Conservation (phyloP, 345 rosid genomes). For the Dipteronia dyeriana region DNA sequence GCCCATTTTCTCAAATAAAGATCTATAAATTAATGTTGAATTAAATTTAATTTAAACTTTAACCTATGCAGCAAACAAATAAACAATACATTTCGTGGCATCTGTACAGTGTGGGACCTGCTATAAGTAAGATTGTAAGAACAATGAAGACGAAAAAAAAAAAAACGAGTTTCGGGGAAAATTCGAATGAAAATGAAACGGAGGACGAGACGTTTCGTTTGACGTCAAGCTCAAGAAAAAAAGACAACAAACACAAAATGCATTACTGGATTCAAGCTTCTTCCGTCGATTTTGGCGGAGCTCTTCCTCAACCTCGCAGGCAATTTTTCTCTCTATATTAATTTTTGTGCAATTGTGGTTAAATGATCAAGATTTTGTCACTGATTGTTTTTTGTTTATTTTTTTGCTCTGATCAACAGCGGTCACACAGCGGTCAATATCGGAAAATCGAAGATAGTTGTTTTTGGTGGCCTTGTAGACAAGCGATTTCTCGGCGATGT, state of each 20-base stretch:
- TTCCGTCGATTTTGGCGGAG: constrained; percentile 74
- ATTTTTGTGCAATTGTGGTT: not conserved
- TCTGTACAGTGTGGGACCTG: too few relatives aligned
- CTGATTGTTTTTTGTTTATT: not conserved
- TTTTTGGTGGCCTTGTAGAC: constrained; percentile 87
- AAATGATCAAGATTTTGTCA: not conserved
- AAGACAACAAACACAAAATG: constrained; percentile 35
- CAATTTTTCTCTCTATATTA: constrained; percentile 3
- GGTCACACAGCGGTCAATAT: constrained; percentile 81
- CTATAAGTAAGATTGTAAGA: too few relatives aligned
- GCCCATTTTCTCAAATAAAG: too few relatives aligned
- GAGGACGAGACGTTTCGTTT: not conserved
- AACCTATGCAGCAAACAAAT: too few relatives aligned
- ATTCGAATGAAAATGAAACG: not conserved
- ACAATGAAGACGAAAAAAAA: too few relatives aligned
- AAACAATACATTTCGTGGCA: too few relatives aligned
- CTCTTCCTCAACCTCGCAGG: constrained; percentile 92
- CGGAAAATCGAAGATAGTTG: constrained; percentile 80
- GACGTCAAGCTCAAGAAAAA: not conserved
- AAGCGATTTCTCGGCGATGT: constrained; percentile 77
- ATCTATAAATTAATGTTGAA: too few relatives aligned
- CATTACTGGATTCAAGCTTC: constrained; percentile 92
- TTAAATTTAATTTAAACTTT: too few relatives aligned
- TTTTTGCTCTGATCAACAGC: constrained; percentile 35
- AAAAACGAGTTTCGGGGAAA: not conserved